Evolutionary conservation across 768 basidiomycete species (phyloP).

Genomic region (Hericium coralloides): DNA sequence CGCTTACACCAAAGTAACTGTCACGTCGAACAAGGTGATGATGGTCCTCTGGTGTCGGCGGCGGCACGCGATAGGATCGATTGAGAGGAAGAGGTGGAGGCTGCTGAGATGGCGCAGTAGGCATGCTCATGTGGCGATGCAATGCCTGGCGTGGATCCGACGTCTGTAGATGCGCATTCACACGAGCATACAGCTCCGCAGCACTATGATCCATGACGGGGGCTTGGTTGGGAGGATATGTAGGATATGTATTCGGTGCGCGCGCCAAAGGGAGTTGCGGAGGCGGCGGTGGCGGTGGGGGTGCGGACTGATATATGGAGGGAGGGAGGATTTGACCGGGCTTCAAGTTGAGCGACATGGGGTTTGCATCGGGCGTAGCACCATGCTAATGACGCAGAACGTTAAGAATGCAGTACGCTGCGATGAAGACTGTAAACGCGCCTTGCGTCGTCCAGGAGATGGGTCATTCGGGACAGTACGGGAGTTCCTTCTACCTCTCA

Average conservation of each 20-base stretch:
- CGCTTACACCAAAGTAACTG: background rate
- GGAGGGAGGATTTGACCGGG: constrained; percentile 25
- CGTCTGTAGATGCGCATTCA: background rate
- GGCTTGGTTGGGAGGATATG: background rate
- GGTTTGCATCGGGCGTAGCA: constrained; percentile 4
- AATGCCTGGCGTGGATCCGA: background rate
- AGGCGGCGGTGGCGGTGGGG: background rate
- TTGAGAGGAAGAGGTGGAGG: background rate
- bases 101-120: background rate
- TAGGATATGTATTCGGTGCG: constrained; percentile 2
- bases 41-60: background rate
- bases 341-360: constrained; percentile 19
- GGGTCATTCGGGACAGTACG: constrained; percentile 3
- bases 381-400: background rate
- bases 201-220: background rate
- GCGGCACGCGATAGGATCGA: background rate
- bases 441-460: background rate
- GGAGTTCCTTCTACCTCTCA: constrained; percentile 6
- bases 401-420: background rate
- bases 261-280: constrained; percentile 7
- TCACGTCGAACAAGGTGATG: background rate
- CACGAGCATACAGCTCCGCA: background rate
- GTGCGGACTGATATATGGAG: constrained; percentile 10
- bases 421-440: background rate
- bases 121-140: background rate